phyloP scores from a whole-genome alignment of 208 protist genomes.

The Trypanosoma congolense region DNA sequence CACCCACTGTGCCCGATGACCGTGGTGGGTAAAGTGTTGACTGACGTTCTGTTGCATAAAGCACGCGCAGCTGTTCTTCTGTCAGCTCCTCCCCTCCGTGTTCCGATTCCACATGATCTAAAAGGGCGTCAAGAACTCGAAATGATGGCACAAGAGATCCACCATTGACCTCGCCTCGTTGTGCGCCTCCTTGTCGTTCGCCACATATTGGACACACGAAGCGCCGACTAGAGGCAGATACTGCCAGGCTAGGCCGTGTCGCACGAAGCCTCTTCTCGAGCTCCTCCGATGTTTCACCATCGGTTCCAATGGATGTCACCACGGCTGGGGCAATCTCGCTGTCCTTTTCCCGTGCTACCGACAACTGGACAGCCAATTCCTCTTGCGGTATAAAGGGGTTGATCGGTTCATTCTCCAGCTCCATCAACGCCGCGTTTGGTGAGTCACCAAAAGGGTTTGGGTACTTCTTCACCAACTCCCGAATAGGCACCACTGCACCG shows the following conservation, averaged over 20 bases:
- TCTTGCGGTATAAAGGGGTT: conserved; percentile 74
- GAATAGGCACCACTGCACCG: conserved; percentile 28
- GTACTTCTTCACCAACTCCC: conserved; percentile 66
- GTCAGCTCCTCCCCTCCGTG: conserved; percentile 33
- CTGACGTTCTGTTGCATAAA: conserved; percentile 27
- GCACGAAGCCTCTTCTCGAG: conserved; percentile 18
- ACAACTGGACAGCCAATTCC: conserved; percentile 18
- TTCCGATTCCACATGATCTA: conserved; percentile 50
- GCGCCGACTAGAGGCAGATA: conserved; percentile 14
- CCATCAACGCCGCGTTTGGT: conserved; percentile 44
- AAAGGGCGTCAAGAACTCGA: conserved; percentile 52
- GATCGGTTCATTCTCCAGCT: conserved; percentile 66
- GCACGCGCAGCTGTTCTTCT: conserved; percentile 26
- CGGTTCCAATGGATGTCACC: background rate
- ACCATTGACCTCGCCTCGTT: too few species aligned
- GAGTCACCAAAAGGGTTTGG: conserved; percentile 82
- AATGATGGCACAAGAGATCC: conserved; percentile 38
- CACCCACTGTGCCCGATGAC: background rate
- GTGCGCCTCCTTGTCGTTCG: background rate
- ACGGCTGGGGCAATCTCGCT: background rate
- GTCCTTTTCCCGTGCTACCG: conserved; percentile 10
- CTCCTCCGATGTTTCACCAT: conserved; percentile 1
- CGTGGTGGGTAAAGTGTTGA: conserved; percentile 12
- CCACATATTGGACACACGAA: conserved; percentile 22
- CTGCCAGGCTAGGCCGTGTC: conserved; percentile 16